phyloP scores from a whole-genome alignment of 129 eudicot species.

The Lonicera japonica region DNA sequence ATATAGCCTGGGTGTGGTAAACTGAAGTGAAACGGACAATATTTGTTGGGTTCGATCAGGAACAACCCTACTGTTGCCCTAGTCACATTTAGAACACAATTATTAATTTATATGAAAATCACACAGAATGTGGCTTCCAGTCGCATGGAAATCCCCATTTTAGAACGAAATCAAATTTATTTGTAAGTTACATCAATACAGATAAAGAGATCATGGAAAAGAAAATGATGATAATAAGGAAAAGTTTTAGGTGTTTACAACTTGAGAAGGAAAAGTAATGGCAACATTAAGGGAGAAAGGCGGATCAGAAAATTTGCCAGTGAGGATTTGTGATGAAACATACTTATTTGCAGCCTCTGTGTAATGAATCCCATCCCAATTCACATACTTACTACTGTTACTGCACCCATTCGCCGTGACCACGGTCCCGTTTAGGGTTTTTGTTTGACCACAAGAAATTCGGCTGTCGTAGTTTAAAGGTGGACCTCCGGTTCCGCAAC shows the following conservation, averaged over 20 bases:
- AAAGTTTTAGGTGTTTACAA: constrained; percentile 27
- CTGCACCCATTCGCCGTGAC: constrained; percentile 62
- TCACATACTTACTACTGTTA: constrained; percentile 67
- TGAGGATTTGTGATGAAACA: constrained; percentile 86
- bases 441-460: constrained; percentile 68
- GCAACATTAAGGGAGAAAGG: constrained; percentile 64
- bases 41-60: no score
- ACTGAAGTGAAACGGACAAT: no score
- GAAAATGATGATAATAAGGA: not conserved
- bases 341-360: constrained; percentile 90
- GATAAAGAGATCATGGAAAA: not conserved
- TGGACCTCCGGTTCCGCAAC: constrained; percentile 90
- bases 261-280: constrained; percentile 66
- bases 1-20: no score
- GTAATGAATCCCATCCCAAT: constrained; percentile 95
- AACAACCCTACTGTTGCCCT: no score
- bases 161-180: not conserved
- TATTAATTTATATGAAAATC: no score
- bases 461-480: constrained; percentile 71
- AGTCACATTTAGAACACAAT: no score
- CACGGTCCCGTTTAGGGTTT: constrained; percentile 54
- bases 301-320: constrained; percentile 89
- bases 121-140: not conserved
- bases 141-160: not conserved
- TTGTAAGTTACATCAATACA: not conserved